These are phyloP conservation scores for Fusarium foetens DNA, from an alignment of 2,329 filamentous ascomycete species.

Conservation along the genomic window DNA sequence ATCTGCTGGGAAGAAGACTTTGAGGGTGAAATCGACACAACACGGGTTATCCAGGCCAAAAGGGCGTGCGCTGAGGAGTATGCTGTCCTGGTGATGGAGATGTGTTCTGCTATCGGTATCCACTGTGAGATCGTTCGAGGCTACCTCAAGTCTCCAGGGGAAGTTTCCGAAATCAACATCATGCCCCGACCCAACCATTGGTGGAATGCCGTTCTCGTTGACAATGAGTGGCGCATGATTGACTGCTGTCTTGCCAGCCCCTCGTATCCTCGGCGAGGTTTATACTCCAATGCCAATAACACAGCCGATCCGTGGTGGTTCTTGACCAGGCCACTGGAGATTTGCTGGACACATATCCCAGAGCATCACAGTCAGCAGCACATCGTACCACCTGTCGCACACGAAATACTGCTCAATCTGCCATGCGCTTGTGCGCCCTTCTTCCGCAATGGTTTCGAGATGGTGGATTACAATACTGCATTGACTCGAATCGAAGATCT, in stretches of 20 bases:
- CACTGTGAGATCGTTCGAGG: conserved; percentile 88
- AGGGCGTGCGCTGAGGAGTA: conserved; percentile 91
- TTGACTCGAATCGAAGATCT: conserved; percentile 86
- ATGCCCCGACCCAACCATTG: conserved; percentile 93
- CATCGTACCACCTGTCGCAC: conserved; percentile 86
- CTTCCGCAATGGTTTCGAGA: conserved; percentile 82
- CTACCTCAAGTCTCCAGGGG: conserved; percentile 90
- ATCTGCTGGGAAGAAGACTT: conserved; percentile 96
- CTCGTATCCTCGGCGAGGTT: conserved; percentile 81
- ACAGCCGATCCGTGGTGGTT: conserved; percentile 93
- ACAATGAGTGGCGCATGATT: conserved; percentile 96
- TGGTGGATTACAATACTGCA: conserved; percentile 92
- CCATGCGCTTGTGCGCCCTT: conserved; percentile 88
- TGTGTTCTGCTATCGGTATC: conserved; percentile 91
- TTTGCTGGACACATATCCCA: conserved; percentile 96
- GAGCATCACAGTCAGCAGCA: conserved; percentile 90
- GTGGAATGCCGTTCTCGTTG: conserved; percentile 95
- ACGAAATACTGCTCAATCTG: conserved; percentile 85
- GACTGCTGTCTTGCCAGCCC: conserved; percentile 93
- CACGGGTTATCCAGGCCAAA: conserved; percentile 84
- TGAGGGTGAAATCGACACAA: conserved; percentile 84
- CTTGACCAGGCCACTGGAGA: conserved; percentile 85
- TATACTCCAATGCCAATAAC: conserved; percentile 79
- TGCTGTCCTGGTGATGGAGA: conserved; percentile 86
- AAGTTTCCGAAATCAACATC: conserved; percentile 80